These are phyloP conservation scores for Suillus clintonianus DNA, from an alignment of 768 basidiomycete species.

Conservation along the genomic window DNA sequence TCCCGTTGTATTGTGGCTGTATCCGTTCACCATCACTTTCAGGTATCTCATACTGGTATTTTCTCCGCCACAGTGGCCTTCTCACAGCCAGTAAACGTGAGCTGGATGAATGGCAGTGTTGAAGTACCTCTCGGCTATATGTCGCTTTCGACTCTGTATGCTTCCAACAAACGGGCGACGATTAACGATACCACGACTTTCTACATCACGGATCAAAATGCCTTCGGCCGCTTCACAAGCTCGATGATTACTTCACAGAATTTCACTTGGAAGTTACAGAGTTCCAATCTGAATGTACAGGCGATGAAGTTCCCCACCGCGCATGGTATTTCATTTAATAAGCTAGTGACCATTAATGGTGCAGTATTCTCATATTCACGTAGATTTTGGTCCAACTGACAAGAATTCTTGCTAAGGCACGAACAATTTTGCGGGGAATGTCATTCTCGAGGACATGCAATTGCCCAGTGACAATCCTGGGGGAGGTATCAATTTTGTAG, in stretches of 20 bases:
- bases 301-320: constrained; percentile 69
- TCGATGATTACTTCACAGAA: constrained; percentile 64
- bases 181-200: constrained; percentile 65
- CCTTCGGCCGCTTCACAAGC: constrained; percentile 63
- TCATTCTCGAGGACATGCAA: constrained; percentile 56
- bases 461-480: constrained; percentile 66
- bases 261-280: constrained; percentile 69
- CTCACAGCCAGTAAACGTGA: constrained; percentile 54
- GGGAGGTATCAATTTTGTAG: constrained; percentile 68
- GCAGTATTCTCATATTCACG: constrained; percentile 6
- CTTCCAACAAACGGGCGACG: constrained; percentile 55
- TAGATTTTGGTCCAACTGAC: constrained; percentile 2
- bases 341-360: constrained; percentile 60
- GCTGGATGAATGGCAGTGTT: constrained; percentile 55
- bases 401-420: constrained; percentile 41
- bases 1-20: background rate
- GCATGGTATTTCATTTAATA: constrained; percentile 66
- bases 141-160: constrained; percentile 46
- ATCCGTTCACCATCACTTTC: constrained; percentile 1
- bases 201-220: constrained; percentile 52
- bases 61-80: constrained; percentile 66
- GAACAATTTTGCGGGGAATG: constrained; percentile 60
- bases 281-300: constrained; percentile 58
- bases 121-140: constrained; percentile 58
- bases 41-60: constrained; percentile 70